A percentile compares a stretch with the other conserved stretches of the same genome.
Conservation (phyloP, 805 yeast genomes). For the Candida yuanshanica region DNA sequence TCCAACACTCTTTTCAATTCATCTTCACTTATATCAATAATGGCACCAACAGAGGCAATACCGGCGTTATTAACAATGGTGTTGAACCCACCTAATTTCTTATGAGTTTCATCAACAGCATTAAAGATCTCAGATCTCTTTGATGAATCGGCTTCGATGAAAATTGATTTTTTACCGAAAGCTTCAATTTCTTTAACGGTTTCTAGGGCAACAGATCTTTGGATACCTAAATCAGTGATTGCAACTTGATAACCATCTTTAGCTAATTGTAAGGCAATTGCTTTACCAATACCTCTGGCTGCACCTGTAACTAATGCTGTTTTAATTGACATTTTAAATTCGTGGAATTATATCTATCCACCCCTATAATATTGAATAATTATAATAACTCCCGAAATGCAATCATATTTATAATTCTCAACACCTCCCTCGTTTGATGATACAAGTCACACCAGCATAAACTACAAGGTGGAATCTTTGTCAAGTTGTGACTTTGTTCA, state of each 20-base stretch:
- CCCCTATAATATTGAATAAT: no score
- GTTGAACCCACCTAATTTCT: constrained; percentile 28
- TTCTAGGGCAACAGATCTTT: constrained; percentile 18
- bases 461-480: no score
- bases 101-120: constrained; percentile 25
- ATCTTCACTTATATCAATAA: constrained; percentile 25
- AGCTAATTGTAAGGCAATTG: constrained; percentile 75
- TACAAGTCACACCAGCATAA: no score
- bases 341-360: no score
- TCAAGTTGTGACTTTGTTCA: no score
- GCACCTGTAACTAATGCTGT: constrained; percentile 83
- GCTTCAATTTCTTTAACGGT: constrained; percentile 19
- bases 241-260: constrained; percentile 50
- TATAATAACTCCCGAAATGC: no score
- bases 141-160: constrained; percentile 23
- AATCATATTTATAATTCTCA: no score
- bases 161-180: constrained; percentile 18
- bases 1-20: constrained; percentile 21
- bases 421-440: no score
- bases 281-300: constrained; percentile 86
- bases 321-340: constrained; percentile 10
- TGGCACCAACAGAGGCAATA: constrained; percentile 23
- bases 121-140: constrained; percentile 20
- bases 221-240: constrained; percentile 23
- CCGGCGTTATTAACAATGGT: constrained; percentile 36